A percentile compares a stretch with the other conserved stretches of the same genome.
These are phyloP conservation scores for Pichia sp. DNA, from an alignment of 1,139 yeast species.

Conservation along the genomic window DNA sequence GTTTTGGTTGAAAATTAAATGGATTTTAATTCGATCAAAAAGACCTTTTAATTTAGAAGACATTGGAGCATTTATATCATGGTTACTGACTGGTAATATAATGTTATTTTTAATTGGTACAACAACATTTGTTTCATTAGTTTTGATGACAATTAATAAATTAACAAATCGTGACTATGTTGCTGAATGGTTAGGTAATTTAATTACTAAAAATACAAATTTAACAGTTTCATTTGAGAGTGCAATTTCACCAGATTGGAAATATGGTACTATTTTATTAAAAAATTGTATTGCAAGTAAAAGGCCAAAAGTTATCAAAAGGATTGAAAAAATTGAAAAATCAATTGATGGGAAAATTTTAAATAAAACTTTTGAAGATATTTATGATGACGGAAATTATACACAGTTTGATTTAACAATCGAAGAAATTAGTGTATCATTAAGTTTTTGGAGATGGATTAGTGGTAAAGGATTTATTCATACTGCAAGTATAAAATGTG, in stretches of 20 bases:
- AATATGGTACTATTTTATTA: slow-evolving; percentile 77
- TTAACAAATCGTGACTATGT: slow-evolving; percentile 86
- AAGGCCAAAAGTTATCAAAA: slow-evolving; percentile 56
- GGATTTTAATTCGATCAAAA: slow-evolving; percentile 55
- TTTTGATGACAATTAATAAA: slow-evolving; percentile 74
- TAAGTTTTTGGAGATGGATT: slow-evolving; percentile 81
- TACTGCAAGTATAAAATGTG: slow-evolving; percentile 74
- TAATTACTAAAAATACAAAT: slow-evolving; percentile 80
- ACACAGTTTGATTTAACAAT: slow-evolving; percentile 91
- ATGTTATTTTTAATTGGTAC: slow-evolving; percentile 75
- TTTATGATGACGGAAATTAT: slow-evolving; percentile 80
- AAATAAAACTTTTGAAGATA: slow-evolving; percentile 9
- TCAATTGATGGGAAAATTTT: slow-evolving; percentile 14
- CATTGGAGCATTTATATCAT: slow-evolving; percentile 79
- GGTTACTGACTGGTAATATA: slow-evolving; percentile 85
- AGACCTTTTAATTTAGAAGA: slow-evolving; percentile 85
- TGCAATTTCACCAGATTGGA: slow-evolving; percentile 95
- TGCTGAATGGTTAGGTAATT: slow-evolving; percentile 73
- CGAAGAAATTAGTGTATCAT: slow-evolving; percentile 74
- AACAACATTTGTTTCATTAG: slow-evolving; percentile 77
- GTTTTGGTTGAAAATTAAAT: slow-evolving; percentile 52
- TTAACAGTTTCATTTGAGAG: slow-evolving; percentile 83
- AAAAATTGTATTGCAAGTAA: slow-evolving; percentile 81
- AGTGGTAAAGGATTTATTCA: slow-evolving; percentile 84
- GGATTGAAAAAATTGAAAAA: slow-evolving; percentile 49